phyloP scores from a whole-genome alignment of 352 stramenopile species.

The Globisporangium lucens region DNA sequence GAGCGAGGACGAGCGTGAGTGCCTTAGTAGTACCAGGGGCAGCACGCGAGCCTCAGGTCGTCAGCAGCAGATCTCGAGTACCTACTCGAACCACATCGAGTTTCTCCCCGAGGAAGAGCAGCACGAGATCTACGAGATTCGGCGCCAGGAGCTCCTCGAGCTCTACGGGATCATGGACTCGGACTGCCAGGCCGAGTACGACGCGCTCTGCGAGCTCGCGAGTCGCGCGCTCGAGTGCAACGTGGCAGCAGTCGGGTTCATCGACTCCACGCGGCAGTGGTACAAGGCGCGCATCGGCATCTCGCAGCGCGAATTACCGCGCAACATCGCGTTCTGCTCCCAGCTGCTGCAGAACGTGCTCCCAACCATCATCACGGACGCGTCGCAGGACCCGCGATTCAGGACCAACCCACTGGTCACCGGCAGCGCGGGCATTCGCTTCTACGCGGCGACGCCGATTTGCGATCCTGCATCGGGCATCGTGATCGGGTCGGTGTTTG shows the following conservation, averaged over 20 bases:
- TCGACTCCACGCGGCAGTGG: slow-evolving; percentile 59
- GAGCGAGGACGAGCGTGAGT: slow-evolving; percentile 31
- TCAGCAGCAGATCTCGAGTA: background rate
- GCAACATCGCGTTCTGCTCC: slow-evolving; percentile 66
- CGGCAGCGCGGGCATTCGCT: slow-evolving; percentile 86
- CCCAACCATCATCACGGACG: slow-evolving; percentile 82
- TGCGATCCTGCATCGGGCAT: slow-evolving; percentile 51
- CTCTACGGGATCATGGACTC: slow-evolving; percentile 45
- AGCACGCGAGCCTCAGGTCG: background rate
- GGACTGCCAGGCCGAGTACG: slow-evolving; percentile 51
- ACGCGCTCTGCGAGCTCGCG: slow-evolving; percentile 69
- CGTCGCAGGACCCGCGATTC: slow-evolving; percentile 82
- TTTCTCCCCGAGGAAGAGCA: slow-evolving; percentile 44
- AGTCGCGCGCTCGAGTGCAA: slow-evolving; percentile 53
- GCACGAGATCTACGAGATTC: slow-evolving; percentile 46
- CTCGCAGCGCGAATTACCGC: slow-evolving; percentile 51
- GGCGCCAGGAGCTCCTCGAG: slow-evolving; percentile 37
- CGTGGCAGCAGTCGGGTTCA: slow-evolving; percentile 67
- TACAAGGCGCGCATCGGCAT: slow-evolving; percentile 77
- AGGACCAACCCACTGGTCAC: slow-evolving; percentile 83
- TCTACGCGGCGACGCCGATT: slow-evolving; percentile 88
- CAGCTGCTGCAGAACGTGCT: slow-evolving; percentile 40
- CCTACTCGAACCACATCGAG: slow-evolving; percentile 33
- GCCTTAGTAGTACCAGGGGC: slow-evolving; percentile 12
- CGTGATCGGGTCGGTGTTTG: slow-evolving; percentile 78